These are phyloP conservation scores for Rutstroemia sp. DNA, from an alignment of 2,329 filamentous ascomycete species.

Conservation along the genomic window DNA sequence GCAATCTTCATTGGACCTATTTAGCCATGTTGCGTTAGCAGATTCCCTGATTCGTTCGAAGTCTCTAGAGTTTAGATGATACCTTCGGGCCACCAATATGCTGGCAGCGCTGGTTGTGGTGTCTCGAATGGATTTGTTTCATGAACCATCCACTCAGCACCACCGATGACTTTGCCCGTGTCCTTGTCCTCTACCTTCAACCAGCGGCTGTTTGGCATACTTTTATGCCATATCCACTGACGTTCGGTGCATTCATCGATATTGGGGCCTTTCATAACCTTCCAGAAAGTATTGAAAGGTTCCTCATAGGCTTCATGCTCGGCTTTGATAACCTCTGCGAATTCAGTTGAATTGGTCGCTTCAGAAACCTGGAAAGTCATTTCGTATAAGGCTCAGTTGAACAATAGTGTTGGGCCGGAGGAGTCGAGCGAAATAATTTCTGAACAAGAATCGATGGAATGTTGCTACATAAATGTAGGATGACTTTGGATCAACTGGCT, in stretches of 20 bases:
- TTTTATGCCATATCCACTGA: background rate
- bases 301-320: background rate
- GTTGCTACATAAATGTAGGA: too few relatives aligned
- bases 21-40: background rate
- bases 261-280: background rate
- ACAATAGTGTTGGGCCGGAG: background rate
- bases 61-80: background rate
- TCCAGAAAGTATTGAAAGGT: background rate
- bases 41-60: too few relatives aligned
- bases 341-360: background rate
- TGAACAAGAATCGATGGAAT: background rate
- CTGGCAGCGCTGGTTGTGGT: background rate
- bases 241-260: background rate
- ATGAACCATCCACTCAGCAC: background rate
- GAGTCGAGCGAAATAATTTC: background rate
- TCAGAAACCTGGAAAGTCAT: background rate
- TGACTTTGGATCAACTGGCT: too few relatives aligned
- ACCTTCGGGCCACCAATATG: background rate
- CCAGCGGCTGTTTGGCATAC: background rate
- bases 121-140: background rate
- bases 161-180: background rate
- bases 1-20: background rate
- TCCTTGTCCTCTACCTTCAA: background rate
- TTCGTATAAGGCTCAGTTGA: background rate
- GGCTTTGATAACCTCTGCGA: background rate